Base-by-base conservation (phyloP, 495 filamentous ascomycete species). In the Penicillium ochrochloron region DNA sequence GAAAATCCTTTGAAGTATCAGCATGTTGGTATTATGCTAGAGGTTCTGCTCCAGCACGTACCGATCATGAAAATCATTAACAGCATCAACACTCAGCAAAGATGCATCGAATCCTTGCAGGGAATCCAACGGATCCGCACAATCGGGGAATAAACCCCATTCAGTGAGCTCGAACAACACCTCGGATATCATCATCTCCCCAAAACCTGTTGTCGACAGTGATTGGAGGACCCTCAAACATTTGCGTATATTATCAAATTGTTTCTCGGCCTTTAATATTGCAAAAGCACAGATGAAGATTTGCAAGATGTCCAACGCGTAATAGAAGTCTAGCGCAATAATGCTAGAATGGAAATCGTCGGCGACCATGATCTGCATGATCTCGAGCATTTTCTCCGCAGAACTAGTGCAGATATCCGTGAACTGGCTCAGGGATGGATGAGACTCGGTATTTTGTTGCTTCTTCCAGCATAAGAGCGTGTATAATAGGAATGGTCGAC, bases 301-400 rank as follows among this genome's bases (percentile, higher is more conserved):
- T 11, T 46, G 42, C 11, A 46, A 46, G n/a, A 46, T 21, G 21
- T 46, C 42, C 42, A 46, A 46, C 6, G 42, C 42, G 42, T 46
- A 46, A 21, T 19, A 46, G 7, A 46, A 46, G 42, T 46, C 42
- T 5, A 46, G 42, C 17, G 42, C 17, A 46, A 46, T 46, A 1
- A 21, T 6, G n/a, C 7, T 46, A 5, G 42, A 46, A 9, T 46
- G 42, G n/a, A 46, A 11, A 0, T 46, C 42, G n/a, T 46, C 5
- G 5, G 42, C n/a, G 42, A 46, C 42, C 42, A 46, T 46, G 4
- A n/a, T 46, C 5, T 46, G n/a, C 42, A 46, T 46, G 9, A 46
- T 46, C 42, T 46, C 42, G 4, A 46, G 42, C 42, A 46, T 46
- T 46, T n/a, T 46, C 17, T 46, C 42, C 42, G 42, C 42, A 19